Base-by-base conservation (phyloP, 2,329 filamentous ascomycete genomes). In the Huntiella omanensis region DNA sequence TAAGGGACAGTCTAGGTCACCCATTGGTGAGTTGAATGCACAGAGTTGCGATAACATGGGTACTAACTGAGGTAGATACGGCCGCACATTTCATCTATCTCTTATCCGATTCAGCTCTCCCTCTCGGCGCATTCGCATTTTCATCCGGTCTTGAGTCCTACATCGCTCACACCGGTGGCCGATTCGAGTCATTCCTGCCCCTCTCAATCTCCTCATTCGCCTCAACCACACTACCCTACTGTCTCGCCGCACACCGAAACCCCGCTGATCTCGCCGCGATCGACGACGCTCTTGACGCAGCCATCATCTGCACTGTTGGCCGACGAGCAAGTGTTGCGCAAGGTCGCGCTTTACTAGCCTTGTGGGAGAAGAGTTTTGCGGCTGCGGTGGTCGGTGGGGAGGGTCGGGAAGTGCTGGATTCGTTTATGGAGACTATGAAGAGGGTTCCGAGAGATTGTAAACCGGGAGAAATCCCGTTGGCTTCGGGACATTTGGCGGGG, bases 61-160 rank as follows among this genome's bases (percentile, higher is more conserved):
- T 28, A 33, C 35, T 15, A 17, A 16, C 28, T 15, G 11, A 10
- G 33, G 6, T 45, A 43, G 40, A 35, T 50, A 47, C 54, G 32
- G 53, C 60, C 17, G 57, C 70, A 22, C 83, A 88, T 60, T 78
- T 80, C 53, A 72, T 86, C 34, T 73, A 88, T 32, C 69, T 91
- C 3, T 75, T 88, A 42, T 75, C 83, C 41, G 83, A 91, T 65
- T 87, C 83, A 1, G 81, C 82, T 11, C 73, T 91, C 2, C 83
- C 83, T 1, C 69, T 91, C 0, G 83, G 83, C 48, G 84, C 83
- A n/a, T 91, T 91, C 62, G 83, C 83, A 55, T 91, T 88, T 65
- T 83, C 77, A 65, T 81, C 75, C 54, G 83, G 83, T 3, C 71
- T 91, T 12, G 83, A 91, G 63, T 88, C 83, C 36, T 88, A 80